Percentiles rank a stretch among this genome's conserved stretches.
Conservation (phyloP, 768 basidiomycete genomes). For the Trametes coccinea region DNA sequence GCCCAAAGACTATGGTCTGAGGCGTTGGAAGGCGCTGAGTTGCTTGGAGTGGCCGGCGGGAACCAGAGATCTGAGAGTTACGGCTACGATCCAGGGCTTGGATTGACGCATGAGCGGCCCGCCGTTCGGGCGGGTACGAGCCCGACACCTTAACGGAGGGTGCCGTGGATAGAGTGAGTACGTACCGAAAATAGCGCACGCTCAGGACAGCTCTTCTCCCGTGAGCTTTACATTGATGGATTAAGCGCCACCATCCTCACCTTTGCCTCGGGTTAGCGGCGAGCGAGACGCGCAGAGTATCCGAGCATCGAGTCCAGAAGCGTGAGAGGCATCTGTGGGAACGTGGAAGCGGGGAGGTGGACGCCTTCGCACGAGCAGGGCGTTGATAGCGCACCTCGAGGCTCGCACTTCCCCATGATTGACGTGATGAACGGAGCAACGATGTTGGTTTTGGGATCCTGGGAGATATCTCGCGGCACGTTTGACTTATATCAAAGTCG, state of each 20-base stretch:
- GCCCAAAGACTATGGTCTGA: no score
- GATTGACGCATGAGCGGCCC: not conserved
- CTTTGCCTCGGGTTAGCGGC: not conserved
- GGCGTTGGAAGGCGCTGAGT: no score
- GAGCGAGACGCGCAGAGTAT: not conserved
- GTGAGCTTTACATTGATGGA: not conserved
- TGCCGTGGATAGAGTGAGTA: slow-evolving; percentile 1
- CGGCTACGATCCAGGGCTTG: not conserved
- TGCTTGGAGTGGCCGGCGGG: not conserved
- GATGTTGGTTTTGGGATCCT: slow-evolving; percentile 5
- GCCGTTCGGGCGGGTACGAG: not conserved
- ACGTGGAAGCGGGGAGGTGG: not conserved
- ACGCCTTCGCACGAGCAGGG: not conserved
- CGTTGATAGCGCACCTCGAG: slow-evolving; percentile 6
- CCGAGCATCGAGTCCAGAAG: not conserved
- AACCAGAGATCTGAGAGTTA: not conserved
- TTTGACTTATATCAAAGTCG: slow-evolving; percentile 3
- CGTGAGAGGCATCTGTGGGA: not conserved
- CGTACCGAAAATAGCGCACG: slow-evolving; percentile 10
- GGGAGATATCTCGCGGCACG: slow-evolving; percentile 1
- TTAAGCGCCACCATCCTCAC: not conserved
- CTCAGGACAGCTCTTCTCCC: slow-evolving; percentile 10
- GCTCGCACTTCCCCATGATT: slow-evolving; percentile 14
- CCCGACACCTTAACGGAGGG: not conserved
- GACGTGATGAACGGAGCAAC: slow-evolving; percentile 21